These are phyloP conservation scores for Sporopachydermia cereana DNA, from an alignment of 1,139 yeast genomes.

Conservation along the genomic window DNA sequence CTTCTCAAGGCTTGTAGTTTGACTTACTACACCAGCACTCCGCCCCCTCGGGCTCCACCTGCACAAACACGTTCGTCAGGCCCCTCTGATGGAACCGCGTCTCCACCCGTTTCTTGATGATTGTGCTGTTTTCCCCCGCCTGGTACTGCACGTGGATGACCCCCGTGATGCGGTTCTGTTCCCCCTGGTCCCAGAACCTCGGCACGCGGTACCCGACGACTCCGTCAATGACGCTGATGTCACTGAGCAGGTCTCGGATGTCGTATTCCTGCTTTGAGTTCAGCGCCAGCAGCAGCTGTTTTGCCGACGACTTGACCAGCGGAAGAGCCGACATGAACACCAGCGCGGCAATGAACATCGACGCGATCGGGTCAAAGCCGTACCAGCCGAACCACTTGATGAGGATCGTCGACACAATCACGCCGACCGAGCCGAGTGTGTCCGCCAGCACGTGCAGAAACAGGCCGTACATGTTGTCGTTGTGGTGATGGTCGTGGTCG, in stretches of 20 bases:
- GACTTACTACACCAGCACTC: slow-evolving; percentile 27
- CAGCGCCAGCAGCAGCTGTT: slow-evolving; percentile 55
- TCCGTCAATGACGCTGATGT: slow-evolving; percentile 61
- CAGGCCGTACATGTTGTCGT: slow-evolving; percentile 91
- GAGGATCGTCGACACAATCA: slow-evolving; percentile 66
- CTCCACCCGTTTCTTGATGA: slow-evolving; percentile 52
- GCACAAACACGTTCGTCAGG: slow-evolving; percentile 25
- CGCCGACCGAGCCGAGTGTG: slow-evolving; percentile 94
- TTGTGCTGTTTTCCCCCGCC: slow-evolving; percentile 54
- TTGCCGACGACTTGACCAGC: slow-evolving; percentile 67
- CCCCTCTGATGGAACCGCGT: slow-evolving; percentile 25
- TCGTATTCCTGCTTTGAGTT: slow-evolving; percentile 44
- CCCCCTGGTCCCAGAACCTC: slow-evolving; percentile 73
- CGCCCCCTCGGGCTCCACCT: slow-evolving; percentile 25
- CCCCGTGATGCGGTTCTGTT: slow-evolving; percentile 34
- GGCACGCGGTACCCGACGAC: slow-evolving; percentile 81
- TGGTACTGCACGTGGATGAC: slow-evolving; percentile 59
- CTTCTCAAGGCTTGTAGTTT: too few relatives aligned
- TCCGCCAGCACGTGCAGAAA: slow-evolving; percentile 90
- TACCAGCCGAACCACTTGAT: slow-evolving; percentile 35
- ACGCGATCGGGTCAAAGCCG: slow-evolving; percentile 86
- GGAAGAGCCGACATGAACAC: slow-evolving; percentile 80
- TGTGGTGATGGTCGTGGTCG: slow-evolving; percentile 21
- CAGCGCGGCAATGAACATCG: slow-evolving; percentile 71
- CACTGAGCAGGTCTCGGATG: slow-evolving; percentile 53